Evolutionary conservation across 1,139 yeast genomes (phyloP).

Genomic region (Saccharomyces hybrid): DNA sequence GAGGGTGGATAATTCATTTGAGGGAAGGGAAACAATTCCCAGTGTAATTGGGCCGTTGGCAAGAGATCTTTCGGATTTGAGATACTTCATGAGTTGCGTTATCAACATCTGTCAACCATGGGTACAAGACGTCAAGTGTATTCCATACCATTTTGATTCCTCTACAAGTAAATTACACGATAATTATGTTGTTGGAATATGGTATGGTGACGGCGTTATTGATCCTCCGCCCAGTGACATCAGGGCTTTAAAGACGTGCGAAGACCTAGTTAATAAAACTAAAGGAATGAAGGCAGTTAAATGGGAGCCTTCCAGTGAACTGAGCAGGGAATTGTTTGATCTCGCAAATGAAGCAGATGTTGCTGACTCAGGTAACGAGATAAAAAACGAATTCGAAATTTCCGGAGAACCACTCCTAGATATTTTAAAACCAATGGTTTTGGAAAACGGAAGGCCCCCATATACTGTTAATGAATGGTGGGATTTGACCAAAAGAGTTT

Average conservation of each 20-base stretch:
- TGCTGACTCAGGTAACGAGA: constrained; percentile 16
- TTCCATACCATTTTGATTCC: constrained; percentile 11
- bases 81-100: constrained; percentile 49
- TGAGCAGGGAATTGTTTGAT: constrained; percentile 8
- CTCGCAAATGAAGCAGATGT: constrained; percentile 13
- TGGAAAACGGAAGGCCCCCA: constrained; percentile 3
- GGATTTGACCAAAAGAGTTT: constrained; percentile 11
- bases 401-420: constrained; percentile 13
- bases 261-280: constrained; percentile 8
- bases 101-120: constrained; percentile 47
- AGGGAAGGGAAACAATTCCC: constrained; percentile 49
- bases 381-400: constrained; percentile 8
- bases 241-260: constrained; percentile 14
- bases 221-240: constrained; percentile 17
- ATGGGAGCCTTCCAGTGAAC: constrained; percentile 12
- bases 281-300: constrained; percentile 10
- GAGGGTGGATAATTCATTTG: constrained; percentile 46
- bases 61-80: constrained; percentile 54
- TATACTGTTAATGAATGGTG: constrained; percentile 15
- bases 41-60: constrained; percentile 55
- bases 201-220: constrained; percentile 15
- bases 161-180: constrained; percentile 2
- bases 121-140: constrained; percentile 43
- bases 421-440: constrained; percentile 9
- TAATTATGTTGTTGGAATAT: constrained; percentile 12